phyloP scores from a whole-genome alignment of 2,329 filamentous ascomycete genomes.

The Diaporthe sp. region DNA sequence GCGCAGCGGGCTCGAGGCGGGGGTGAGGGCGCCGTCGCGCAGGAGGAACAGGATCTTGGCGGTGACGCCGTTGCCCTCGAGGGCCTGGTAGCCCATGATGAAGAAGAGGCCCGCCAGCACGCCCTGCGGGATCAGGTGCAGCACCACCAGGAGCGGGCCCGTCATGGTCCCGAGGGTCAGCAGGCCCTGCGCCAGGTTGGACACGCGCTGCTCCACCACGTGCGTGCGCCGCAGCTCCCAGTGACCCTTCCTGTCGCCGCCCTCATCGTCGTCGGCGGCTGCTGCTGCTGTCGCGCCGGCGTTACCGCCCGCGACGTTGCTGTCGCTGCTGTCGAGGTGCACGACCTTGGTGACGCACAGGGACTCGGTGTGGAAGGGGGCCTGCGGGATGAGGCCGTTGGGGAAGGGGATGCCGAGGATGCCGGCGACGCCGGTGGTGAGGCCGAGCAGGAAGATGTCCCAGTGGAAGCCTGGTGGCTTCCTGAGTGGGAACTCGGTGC shows the following conservation, averaged over 20 bases:
- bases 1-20: conserved; percentile 70
- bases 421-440: conserved; percentile 82
- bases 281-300: neutral
- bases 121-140: conserved; percentile 84
- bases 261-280: conserved; percentile 62
- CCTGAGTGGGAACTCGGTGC: conserved; percentile 83
- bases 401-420: conserved; percentile 84
- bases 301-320: conserved; percentile 48
- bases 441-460: conserved; percentile 85
- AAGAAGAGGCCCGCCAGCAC: conserved; percentile 88
- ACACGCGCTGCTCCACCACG: conserved; percentile 84
- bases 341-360: conserved; percentile 78
- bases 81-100: conserved; percentile 85
- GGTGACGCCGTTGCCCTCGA: conserved; percentile 83
- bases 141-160: conserved; percentile 78
- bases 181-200: conserved; percentile 83
- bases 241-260: conserved; percentile 69
- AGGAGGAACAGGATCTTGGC: conserved; percentile 79
- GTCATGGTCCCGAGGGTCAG: conserved; percentile 85
- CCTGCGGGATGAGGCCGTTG: conserved; percentile 87
- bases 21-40: conserved; percentile 75
- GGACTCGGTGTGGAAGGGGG: conserved; percentile 84
- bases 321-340: conserved; percentile 62
- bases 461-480: conserved; percentile 90
- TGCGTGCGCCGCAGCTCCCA: conserved; percentile 67